Conservation (phyloP, 208 protist genomes). For the Novymonas esmeraldas region DNA sequence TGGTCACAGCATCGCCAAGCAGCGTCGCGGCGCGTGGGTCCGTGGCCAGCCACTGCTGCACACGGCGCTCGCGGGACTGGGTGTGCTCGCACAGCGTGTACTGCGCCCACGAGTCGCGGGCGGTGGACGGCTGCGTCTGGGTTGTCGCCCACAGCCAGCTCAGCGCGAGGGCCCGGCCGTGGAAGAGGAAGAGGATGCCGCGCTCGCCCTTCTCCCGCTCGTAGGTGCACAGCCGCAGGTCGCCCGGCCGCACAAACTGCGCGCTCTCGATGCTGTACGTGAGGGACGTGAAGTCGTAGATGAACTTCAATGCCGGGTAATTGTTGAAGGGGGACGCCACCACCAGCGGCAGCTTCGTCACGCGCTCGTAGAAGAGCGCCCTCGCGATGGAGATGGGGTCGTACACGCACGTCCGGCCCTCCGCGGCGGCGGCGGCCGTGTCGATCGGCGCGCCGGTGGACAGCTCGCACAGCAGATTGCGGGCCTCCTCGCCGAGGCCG, state of each 20-base stretch:
- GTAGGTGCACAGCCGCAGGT: constrained; percentile 41
- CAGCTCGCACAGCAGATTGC: constrained; percentile 13
- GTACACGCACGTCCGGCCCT: background rate
- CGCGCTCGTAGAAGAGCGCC: constrained; percentile 45
- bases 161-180: constrained; percentile 43
- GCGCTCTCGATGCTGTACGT: constrained; percentile 18
- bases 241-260: constrained; percentile 3
- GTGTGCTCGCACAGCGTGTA: constrained; percentile 55
- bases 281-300: constrained; percentile 63
- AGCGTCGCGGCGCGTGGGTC: constrained; percentile 38
- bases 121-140: constrained; percentile 29
- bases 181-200: constrained; percentile 41
- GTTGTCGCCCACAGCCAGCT: constrained; percentile 44
- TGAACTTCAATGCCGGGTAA: constrained; percentile 71
- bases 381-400: constrained; percentile 21
- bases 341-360: constrained; percentile 31
- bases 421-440: background rate
- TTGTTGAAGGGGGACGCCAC: constrained; percentile 60
- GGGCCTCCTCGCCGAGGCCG: constrained; percentile 19
- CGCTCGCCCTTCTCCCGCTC: constrained; percentile 37
- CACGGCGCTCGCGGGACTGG: constrained; percentile 46
- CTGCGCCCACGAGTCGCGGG: constrained; percentile 59
- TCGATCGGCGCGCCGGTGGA: background rate
- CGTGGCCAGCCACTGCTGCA: constrained; percentile 45
- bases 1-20: constrained; percentile 42